Base-by-base conservation (phyloP, 2,329 filamentous ascomycete genomes). In the Ceratocystiopsis brevicomis region DNA sequence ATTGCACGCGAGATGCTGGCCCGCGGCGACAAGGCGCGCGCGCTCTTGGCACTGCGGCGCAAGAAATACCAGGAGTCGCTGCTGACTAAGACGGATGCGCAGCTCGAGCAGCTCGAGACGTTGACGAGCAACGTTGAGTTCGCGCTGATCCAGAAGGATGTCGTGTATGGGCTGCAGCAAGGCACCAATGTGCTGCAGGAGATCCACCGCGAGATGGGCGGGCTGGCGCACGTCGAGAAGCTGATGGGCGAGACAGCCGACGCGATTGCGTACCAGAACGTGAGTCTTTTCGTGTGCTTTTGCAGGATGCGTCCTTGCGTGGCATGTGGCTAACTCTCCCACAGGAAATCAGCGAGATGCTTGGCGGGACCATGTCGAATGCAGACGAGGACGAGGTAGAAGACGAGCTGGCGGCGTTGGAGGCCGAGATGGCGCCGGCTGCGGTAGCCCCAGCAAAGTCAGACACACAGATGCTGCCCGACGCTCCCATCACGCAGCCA, bases 361-460 rank as follows among this genome's bases (percentile, higher is more conserved):
- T 98, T 3, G 82, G 79, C 33, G 82, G 82, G 13, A 76, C 79
- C 53, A 87, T 98, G 65, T 84, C 86, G 14, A 90, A 86, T 55
- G 81, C 92, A 54, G 90, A 98, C 60, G 90, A 98, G 60, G 88
- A 96, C 56, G 90, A 95, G 55, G 90, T 98, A 33, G 90, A 98
- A 58, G 87, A 95, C 55, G 90, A 98, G 63, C 67, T 98, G 42
- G 84, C 82, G 44, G 79, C 78, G 1, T 68, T 98, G 50, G 81
- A 87, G 59, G 67, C 66, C 37, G 76, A 87, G 52, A 44, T 64
- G 21, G 57, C 58, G 6, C 45, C 46, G 33, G 4, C 13, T 15
- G 11, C 15, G 4, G 10, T 13, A 13, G 13, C 12, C 12, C 33
- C 33, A 13, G 6, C 25, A 30, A 30, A 30, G 10, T 4, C 25